Percentiles rank a stretch among this genome's conserved stretches.
Evolutionary conservation across 1,284 basidiomycete genomes (phyloP).

Genomic region (Ganoderma leucocontextum): DNA sequence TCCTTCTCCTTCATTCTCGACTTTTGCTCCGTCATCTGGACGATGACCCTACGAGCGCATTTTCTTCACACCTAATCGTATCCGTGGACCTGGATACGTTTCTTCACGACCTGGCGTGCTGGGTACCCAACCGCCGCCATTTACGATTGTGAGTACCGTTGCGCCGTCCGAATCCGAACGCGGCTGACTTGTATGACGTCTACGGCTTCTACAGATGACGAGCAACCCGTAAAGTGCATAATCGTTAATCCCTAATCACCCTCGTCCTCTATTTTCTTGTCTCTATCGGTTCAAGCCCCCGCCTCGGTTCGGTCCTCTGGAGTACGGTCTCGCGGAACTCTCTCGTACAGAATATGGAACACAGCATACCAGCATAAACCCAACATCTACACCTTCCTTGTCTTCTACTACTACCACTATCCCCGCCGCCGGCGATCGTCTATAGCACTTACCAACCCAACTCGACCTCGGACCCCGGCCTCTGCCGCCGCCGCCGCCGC

Average conservation of each 20-base stretch:
- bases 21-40: constrained; percentile 23
- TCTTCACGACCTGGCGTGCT: constrained; percentile 25
- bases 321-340: background rate
- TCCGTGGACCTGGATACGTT: constrained; percentile 22
- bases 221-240: constrained; percentile 28
- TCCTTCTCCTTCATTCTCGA: constrained; percentile 2
- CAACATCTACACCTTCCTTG: constrained; percentile 18
- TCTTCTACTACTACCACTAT: background rate
- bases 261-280: constrained; percentile 1
- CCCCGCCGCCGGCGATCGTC: background rate
- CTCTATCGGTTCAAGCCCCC: background rate
- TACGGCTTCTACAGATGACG: constrained; percentile 21
- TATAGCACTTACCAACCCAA: background rate
- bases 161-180: background rate
- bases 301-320: background rate
- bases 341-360: constrained; percentile 6
- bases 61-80: constrained; percentile 3
- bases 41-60: constrained; percentile 1
- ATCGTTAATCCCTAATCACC: constrained; percentile 29
- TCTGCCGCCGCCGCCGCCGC: background rate
- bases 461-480: background rate
- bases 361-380: constrained; percentile 1
- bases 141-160: constrained; percentile 29
- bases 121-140: constrained; percentile 18
- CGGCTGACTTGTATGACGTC: background rate